Conservation (phyloP, 2,329 filamentous ascomycete species). For the Tolypocladium inflatum region DNA sequence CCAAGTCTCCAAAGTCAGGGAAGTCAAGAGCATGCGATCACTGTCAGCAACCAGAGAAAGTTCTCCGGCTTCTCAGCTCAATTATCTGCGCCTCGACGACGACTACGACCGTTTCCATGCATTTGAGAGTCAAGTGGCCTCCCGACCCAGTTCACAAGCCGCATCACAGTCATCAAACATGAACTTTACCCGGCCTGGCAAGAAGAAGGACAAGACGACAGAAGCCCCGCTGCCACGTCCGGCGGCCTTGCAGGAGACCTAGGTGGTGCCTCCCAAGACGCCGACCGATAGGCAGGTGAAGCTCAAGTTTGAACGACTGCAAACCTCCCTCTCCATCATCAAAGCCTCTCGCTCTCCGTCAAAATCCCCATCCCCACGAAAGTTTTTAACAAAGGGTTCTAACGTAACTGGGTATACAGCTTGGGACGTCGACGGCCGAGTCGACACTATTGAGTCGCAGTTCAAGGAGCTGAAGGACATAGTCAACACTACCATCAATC, state of each 20-base stretch:
- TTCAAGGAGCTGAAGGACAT: constrained; percentile 64
- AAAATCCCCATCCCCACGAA: constrained; percentile 34
- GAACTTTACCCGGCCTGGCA: constrained; percentile 16
- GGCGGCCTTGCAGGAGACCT: constrained; percentile 15
- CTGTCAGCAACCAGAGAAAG: constrained; percentile 29
- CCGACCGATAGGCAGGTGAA: constrained; percentile 18
- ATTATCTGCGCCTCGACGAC: constrained; percentile 29
- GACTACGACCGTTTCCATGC: constrained; percentile 4
- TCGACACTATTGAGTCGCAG: constrained; percentile 68
- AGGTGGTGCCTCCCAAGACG: constrained; percentile 24
- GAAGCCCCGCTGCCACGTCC: constrained; percentile 4
- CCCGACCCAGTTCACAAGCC: constrained; percentile 8
- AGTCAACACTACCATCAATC: constrained; percentile 58
- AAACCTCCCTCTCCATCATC: constrained; percentile 20
- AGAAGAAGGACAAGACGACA: constrained; percentile 8
- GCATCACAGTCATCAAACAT: constrained; percentile 8
- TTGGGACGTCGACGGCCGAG: constrained; percentile 70
- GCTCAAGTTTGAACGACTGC: constrained; percentile 21
- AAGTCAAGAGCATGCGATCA: constrained; percentile 15
- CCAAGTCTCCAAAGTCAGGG: constrained; percentile 12
- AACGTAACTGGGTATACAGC: constrained; percentile 55
- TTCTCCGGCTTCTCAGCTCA: constrained; percentile 30
- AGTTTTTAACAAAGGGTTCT: constrained; percentile 66
- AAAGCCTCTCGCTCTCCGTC: constrained; percentile 26
- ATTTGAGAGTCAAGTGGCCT: constrained; percentile 37